Evolutionary conservation across 2,329 filamentous ascomycete species (phyloP).

Genomic region (Calonectria henricotiae): DNA sequence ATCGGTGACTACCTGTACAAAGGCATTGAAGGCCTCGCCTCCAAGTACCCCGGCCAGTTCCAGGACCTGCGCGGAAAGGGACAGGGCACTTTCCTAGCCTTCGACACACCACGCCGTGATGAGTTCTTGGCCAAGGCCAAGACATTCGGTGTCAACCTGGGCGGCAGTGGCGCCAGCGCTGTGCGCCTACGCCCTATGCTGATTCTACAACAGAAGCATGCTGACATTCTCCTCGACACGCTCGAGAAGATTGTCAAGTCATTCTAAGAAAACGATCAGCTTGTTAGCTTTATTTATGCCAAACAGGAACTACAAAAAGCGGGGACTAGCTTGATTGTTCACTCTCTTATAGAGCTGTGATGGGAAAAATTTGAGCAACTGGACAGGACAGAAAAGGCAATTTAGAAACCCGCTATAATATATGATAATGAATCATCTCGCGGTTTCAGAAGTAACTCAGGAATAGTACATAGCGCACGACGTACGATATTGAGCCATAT

Average conservation of each 20-base stretch:
- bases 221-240: slow-evolving; percentile 85
- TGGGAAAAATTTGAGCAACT: too few relatives aligned
- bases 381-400: neutral
- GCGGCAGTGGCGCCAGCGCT: slow-evolving; percentile 82
- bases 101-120: slow-evolving; percentile 87
- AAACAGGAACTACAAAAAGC: neutral
- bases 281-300: neutral
- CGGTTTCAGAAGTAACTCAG: neutral
- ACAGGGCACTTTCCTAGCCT: slow-evolving; percentile 93
- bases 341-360: neutral
- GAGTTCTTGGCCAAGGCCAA: slow-evolving; percentile 86
- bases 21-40: slow-evolving; percentile 78
- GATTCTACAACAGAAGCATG: slow-evolving; percentile 92
- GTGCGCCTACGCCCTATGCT: slow-evolving; percentile 91
- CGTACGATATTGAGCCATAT: neutral
- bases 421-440: neutral
- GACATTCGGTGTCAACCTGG: slow-evolving; percentile 87
- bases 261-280: slow-evolving; percentile 42
- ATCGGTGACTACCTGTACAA: slow-evolving; percentile 86
- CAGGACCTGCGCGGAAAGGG: slow-evolving; percentile 89
- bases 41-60: slow-evolving; percentile 84
- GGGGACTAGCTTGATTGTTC: neutral
- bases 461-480: neutral
- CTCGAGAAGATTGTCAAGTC: slow-evolving; percentile 81
- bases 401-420: neutral